Conservation (phyloP, 345 rosid genomes). For the Syzygium oleosum region DNA sequence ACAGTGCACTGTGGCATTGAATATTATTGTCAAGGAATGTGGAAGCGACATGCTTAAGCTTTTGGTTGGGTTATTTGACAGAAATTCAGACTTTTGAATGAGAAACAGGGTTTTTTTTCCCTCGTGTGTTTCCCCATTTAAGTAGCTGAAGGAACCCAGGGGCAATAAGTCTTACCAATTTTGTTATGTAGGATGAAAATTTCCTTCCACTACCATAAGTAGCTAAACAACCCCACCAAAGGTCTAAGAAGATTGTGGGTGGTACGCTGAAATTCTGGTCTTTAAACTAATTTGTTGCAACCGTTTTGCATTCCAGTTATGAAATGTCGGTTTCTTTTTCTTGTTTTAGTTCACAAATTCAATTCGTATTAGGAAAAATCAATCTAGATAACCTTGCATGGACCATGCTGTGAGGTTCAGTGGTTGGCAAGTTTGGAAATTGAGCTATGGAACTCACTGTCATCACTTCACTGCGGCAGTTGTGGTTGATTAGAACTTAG, state of each 20-base stretch:
- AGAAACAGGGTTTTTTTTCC: not conserved
- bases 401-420: not conserved
- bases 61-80: not conserved
- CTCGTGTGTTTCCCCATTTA: not conserved
- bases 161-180: not conserved
- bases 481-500: not conserved
- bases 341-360: not conserved
- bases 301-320: not conserved
- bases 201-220: not conserved
- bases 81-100: not conserved
- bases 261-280: not conserved
- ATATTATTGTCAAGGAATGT: not conserved
- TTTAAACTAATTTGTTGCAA: not conserved
- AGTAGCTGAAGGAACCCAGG: not conserved
- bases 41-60: not conserved
- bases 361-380: not conserved
- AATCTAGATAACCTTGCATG: not conserved
- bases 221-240: not conserved
- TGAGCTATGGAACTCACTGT: not conserved
- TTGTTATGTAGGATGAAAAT: not conserved
- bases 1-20: not conserved
- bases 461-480: not conserved
- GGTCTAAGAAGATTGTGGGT: not conserved
- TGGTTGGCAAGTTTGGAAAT: not conserved
- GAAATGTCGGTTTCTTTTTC: not conserved